Conservation (phyloP, 2,329 filamentous ascomycete species). For the Colletotrichum sp. region DNA sequence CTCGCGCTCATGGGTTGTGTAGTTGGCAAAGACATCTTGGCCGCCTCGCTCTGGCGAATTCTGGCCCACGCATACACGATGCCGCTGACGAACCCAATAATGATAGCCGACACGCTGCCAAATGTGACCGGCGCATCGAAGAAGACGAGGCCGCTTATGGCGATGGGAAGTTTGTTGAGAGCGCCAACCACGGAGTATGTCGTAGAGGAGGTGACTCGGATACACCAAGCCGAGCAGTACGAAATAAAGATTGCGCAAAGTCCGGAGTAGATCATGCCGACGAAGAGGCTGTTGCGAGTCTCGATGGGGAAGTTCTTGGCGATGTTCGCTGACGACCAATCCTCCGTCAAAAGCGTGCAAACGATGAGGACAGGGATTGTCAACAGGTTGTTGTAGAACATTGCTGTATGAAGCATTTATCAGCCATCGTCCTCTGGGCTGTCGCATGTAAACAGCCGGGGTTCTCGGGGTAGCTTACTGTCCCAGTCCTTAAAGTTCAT, state of each 20-base stretch:
- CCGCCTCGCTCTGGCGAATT: constrained; percentile 75
- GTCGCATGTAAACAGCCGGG: background rate
- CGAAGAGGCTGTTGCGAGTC: constrained; percentile 77
- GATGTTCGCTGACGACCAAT: constrained; percentile 90
- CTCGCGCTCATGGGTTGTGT: constrained; percentile 84
- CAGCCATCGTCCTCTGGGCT: constrained; percentile 26
- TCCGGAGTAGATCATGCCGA: constrained; percentile 93
- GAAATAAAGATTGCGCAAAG: constrained; percentile 96
- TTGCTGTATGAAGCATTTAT: constrained; percentile 63
- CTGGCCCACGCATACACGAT: constrained; percentile 90
- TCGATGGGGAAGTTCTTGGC: constrained; percentile 86
- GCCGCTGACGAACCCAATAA: constrained; percentile 89
- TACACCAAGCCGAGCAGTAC: constrained; percentile 99
- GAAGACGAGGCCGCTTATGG: constrained; percentile 90
- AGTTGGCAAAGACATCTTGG: constrained; percentile 72
- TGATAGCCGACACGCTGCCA: constrained; percentile 89
- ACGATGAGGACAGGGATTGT: constrained; percentile 90
- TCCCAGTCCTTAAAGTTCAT: constrained; percentile 99
- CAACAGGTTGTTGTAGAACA: constrained; percentile 99
- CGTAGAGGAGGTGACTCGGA: constrained; percentile 94
- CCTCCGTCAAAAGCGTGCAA: constrained; percentile 82
- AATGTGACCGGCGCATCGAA: constrained; percentile 94
- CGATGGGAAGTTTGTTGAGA: constrained; percentile 97
- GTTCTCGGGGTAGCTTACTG: constrained; percentile 66
- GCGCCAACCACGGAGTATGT: constrained; percentile 99